These are phyloP conservation scores for Ascochyta clinopodiicola DNA, from an alignment of 2,329 filamentous ascomycete genomes.

Conservation along the genomic window DNA sequence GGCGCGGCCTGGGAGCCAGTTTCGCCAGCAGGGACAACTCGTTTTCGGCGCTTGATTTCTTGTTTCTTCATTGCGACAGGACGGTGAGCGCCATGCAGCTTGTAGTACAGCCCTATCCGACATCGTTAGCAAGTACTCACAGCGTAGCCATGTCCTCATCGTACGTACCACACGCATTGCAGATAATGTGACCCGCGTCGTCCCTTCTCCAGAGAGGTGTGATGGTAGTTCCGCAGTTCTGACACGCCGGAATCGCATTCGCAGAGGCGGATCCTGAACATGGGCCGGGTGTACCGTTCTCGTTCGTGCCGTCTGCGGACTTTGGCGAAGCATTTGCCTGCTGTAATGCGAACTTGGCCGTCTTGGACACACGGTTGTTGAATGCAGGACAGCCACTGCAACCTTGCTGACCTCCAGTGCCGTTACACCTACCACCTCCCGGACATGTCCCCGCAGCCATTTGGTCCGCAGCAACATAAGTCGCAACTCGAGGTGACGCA, in stretches of 20 bases:
- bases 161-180: constrained; percentile 91
- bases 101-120: constrained; percentile 83
- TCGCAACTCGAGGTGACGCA: constrained; percentile 59
- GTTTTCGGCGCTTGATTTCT: constrained; percentile 93
- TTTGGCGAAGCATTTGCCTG: constrained; percentile 42
- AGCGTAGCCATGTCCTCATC: neutral
- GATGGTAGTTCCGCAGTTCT: constrained; percentile 96
- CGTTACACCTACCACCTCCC: constrained; percentile 92
- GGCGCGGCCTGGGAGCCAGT: constrained; percentile 45
- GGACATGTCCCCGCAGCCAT: constrained; percentile 86
- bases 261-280: constrained; percentile 32
- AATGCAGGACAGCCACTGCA: constrained; percentile 96
- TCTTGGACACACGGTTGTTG: constrained; percentile 95
- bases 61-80: constrained; percentile 99
- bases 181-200: constrained; percentile 94
- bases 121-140: constrained; percentile 18
- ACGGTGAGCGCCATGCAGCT: constrained; percentile 90
- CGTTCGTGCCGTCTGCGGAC: constrained; percentile 21
- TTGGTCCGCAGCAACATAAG: constrained; percentile 79
- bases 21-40: constrained; percentile 80
- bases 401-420: constrained; percentile 91
- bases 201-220: constrained; percentile 96
- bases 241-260: constrained; percentile 83
- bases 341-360: constrained; percentile 71
- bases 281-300: constrained; percentile 22